Conservation (phyloP, 352 stramenopile species). For the Halophytophthora batemanensis region DNA sequence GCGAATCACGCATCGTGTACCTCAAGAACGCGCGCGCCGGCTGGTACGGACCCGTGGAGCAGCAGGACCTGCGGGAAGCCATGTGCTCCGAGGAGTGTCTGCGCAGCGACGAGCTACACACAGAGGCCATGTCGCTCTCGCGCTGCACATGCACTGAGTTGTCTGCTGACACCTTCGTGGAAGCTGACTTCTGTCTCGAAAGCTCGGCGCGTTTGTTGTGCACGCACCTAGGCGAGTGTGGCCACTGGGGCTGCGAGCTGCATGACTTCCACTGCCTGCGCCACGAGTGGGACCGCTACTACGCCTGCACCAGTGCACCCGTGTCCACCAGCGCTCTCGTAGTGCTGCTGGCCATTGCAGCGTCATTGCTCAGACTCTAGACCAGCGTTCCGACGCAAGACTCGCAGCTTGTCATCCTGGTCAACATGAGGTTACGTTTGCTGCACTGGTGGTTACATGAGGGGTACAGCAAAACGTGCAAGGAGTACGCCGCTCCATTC, state of each 20-base stretch:
- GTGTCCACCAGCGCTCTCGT: conserved; percentile 9
- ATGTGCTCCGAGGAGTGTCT: conserved; percentile 89
- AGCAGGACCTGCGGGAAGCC: conserved; percentile 60
- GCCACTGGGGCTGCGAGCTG: conserved; percentile 81
- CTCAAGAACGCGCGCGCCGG: conserved; percentile 58
- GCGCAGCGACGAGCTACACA: conserved; percentile 72
- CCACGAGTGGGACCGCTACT: conserved; percentile 82
- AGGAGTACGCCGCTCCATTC: conserved; percentile 11
- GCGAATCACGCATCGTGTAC: conserved; percentile 73
- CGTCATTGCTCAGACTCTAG: conserved; percentile 20
- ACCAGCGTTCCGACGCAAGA: neutral
- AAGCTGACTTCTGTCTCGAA: conserved; percentile 76
- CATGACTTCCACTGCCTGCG: conserved; percentile 91
- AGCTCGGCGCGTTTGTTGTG: conserved; percentile 83
- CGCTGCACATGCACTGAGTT: conserved; percentile 83
- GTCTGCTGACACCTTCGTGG: conserved; percentile 61
- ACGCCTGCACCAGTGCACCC: conserved; percentile 38
- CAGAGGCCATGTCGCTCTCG: conserved; percentile 65
- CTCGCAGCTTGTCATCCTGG: neutral
- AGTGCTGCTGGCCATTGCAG: conserved; percentile 13
- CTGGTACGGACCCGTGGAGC: conserved; percentile 53
- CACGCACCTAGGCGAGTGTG: conserved; percentile 83
- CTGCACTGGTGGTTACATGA: no score
- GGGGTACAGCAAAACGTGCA: no score
- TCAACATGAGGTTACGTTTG: conserved; percentile 19